Evolutionary conservation across 371 early-diverging fungal species (phyloP).

Genomic region (Mucor piriformis): DNA sequence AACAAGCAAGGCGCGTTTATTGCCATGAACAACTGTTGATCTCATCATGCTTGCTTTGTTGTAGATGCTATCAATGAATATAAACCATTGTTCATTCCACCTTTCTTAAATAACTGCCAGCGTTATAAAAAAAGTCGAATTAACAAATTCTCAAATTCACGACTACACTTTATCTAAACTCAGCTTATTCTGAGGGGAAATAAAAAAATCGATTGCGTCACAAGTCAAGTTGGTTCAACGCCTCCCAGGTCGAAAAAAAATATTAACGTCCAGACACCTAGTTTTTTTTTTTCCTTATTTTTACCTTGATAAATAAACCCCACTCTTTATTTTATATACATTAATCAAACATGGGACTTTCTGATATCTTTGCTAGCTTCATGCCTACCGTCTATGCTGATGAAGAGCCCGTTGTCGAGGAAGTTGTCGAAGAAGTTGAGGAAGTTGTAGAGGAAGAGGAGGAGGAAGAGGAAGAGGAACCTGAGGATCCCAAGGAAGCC

Average conservation of each 20-base stretch:
- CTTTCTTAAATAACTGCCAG: no score
- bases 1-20: no score
- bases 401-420: conserved; percentile 33
- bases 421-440: conserved; percentile 27
- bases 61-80: no score
- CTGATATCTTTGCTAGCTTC: conserved; percentile 53
- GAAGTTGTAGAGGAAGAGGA: conserved; percentile 38
- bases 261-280: not conserved
- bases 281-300: conserved; percentile 15
- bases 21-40: no score
- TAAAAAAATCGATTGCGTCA: not conserved
- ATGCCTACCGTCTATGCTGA: conserved; percentile 57
- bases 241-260: not conserved
- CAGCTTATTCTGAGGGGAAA: no score
- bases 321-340: conserved; percentile 20
- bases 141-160: not conserved
- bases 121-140: no score
- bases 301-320: conserved; percentile 12
- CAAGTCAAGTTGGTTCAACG: not conserved
- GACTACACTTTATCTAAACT: no score
- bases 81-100: no score
- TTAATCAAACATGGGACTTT: conserved; percentile 44
- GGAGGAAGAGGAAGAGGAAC: conserved; percentile 45
- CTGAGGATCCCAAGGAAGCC: conserved; percentile 52
- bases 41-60: no score